Conservation (phyloP, 495 filamentous ascomycete genomes). For the Penicillium silybi region DNA sequence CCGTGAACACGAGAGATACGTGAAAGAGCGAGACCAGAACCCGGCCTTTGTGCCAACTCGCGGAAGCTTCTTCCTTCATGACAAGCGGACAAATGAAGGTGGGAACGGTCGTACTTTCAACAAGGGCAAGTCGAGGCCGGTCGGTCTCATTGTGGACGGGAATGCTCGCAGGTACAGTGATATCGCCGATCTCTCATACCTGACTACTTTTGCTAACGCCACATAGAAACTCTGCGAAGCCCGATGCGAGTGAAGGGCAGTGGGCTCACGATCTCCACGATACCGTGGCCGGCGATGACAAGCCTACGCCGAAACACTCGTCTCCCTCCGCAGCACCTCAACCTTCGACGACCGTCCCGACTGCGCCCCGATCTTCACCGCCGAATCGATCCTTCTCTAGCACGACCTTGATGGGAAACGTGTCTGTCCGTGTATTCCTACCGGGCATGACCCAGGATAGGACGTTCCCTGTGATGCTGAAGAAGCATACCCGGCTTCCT, state of each 20-base stretch:
- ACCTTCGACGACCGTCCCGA: conserved; percentile 33
- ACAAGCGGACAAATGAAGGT: conserved; percentile 74
- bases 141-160: conserved; percentile 47
- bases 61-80: conserved; percentile 95
- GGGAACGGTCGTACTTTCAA: conserved; percentile 52
- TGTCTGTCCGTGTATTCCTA: conserved; percentile 76
- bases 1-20: conserved; percentile 86
- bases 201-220: conserved; percentile 14
- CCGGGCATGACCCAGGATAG: conserved; percentile 69
- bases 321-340: conserved; percentile 15
- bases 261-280: conserved; percentile 98
- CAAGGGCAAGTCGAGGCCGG: conserved; percentile 43
- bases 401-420: conserved; percentile 67
- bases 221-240: conserved; percentile 66
- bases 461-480: conserved; percentile 64
- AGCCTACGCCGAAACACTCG: conserved; percentile 27
- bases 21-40: conserved; percentile 80
- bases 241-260: conserved; percentile 71
- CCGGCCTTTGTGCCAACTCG: conserved; percentile 93
- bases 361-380: conserved; percentile 45
- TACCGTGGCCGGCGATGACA: conserved; percentile 53
- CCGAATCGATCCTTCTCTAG: conserved; percentile 67
- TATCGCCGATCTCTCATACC: background rate
- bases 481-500: conserved; percentile 88
- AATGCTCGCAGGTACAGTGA: conserved; percentile 37